These are phyloP conservation scores for Arthrobotrys musiformis DNA, from an alignment of 2,329 filamentous ascomycete genomes.

Conservation along the genomic window DNA sequence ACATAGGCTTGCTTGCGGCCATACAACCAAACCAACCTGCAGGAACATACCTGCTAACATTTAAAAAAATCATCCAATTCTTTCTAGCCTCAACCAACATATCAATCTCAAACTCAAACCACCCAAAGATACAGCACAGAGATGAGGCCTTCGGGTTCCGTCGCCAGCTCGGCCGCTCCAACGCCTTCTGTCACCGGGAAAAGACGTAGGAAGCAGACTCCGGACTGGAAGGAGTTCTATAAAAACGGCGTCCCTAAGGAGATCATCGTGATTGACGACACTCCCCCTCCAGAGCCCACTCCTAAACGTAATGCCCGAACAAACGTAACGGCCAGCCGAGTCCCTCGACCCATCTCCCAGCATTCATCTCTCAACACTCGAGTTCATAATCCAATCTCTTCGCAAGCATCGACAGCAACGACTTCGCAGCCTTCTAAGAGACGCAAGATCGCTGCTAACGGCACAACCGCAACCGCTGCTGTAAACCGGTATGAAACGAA, in stretches of 20 bases:
- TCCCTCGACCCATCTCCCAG: conserved; percentile 60
- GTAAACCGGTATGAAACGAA: conserved; percentile 56
- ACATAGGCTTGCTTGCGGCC: neutral
- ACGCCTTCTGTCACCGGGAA: conserved; percentile 51
- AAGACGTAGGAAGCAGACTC: conserved; percentile 70
- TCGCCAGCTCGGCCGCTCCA: conserved; percentile 41
- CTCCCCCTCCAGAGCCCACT: conserved; percentile 67
- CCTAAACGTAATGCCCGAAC: conserved; percentile 57
- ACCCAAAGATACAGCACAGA: conserved; percentile 61
- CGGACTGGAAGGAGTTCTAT: conserved; percentile 84
- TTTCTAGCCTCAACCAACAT: conserved; percentile 39
- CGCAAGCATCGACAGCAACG: conserved; percentile 61
- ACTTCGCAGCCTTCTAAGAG: conserved; percentile 60
- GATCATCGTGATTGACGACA: conserved; percentile 84
- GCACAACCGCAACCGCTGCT: conserved; percentile 25
- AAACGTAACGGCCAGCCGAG: conserved; percentile 43
- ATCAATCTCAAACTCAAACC: conserved; percentile 26
- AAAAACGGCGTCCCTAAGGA: conserved; percentile 85
- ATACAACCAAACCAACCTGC: neutral
- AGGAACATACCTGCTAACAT: conserved; percentile 39
- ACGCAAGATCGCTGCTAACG: conserved; percentile 55
- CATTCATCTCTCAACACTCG: conserved; percentile 60
- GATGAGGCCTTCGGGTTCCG: conserved; percentile 62
- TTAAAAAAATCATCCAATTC: neutral
- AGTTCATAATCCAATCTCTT: conserved; percentile 63